Base-by-base conservation (phyloP, 2,329 filamentous ascomycete species). In the Diaporthe australafricana region DNA sequence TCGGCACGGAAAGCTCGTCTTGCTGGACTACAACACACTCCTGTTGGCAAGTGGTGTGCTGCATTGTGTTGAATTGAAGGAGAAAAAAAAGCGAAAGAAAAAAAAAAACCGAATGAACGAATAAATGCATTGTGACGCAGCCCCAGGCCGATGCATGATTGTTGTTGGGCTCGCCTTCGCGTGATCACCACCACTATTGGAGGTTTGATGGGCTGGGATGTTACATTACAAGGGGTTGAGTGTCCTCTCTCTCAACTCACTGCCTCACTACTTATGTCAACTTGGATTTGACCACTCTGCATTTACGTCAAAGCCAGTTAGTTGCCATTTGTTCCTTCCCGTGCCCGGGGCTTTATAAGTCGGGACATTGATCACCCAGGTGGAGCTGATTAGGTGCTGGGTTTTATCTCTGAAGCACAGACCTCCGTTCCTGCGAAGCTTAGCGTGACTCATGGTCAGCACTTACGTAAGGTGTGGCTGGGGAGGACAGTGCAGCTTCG, bases 101-200 rank as follows among this genome's bases (percentile, higher is more conserved):
- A n/a, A n/a, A n/a, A n/a, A n/a, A n/a, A n/a, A n/a, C n/a, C n/a
- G 25, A 45, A 20, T 52, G 47, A 40, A 42, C 27, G 27, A 27
- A n/a, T 30, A 16, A n/a, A 72, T 72, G 71, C 68, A 60, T 57
- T 32, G 71, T 73, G 71, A 73, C 68, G 63, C 48, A 68, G 42
- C 52, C 27, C 22, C 52, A 55, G 52, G 32, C 52, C n/a, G 16
- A 22, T 2, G 5, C 25, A 45, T 20, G 47, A 35, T 48, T 63
- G 35, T 48, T 63, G 60, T 63, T 63, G 60, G 60, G 60, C 60
- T 25, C 27, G 30, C 42, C 57, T 63, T 48, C 32, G 57, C 40
- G 40, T 62, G 56, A 62, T 62, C 56, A 62, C 56, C 56, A 45
- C 25, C 30, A 32, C 32, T 35, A 42, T 22, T 16, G 25, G 27